These are phyloP conservation scores for Cordyceps pruinosa DNA, from an alignment of 2,329 filamentous ascomycete genomes.

Conservation along the genomic window DNA sequence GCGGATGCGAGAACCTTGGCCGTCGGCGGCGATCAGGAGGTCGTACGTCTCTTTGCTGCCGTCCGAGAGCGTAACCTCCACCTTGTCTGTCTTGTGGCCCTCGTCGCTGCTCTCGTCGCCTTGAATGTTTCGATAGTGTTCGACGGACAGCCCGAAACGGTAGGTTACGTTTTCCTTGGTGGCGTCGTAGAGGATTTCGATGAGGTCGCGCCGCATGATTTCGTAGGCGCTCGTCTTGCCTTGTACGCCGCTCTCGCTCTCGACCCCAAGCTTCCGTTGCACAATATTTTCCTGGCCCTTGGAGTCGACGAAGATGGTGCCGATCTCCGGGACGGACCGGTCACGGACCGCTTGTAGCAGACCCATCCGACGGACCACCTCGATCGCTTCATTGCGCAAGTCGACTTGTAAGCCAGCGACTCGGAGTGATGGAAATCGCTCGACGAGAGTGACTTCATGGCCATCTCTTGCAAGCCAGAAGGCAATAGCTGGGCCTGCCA, in stretches of 20 bases:
- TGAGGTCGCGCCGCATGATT: slow-evolving; percentile 51
- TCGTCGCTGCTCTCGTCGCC: slow-evolving; percentile 17
- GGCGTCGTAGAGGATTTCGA: slow-evolving; percentile 39
- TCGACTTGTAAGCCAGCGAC: slow-evolving; percentile 36
- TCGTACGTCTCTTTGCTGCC: slow-evolving; percentile 38
- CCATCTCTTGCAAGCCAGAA: slow-evolving; percentile 10
- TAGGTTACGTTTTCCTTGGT: slow-evolving; percentile 23
- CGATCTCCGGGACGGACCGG: slow-evolving; percentile 40
- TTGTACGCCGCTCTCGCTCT: slow-evolving; percentile 34
- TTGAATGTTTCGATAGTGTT: slow-evolving; percentile 21
- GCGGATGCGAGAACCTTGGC: slow-evolving; percentile 24
- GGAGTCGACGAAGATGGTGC: slow-evolving; percentile 38
- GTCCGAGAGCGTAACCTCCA: slow-evolving; percentile 31
- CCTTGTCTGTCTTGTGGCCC: slow-evolving; percentile 21
- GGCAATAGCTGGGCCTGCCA: slow-evolving; percentile 7
- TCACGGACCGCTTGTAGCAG: slow-evolving; percentile 28
- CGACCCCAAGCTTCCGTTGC: slow-evolving; percentile 23
- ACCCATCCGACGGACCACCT: slow-evolving; percentile 30
- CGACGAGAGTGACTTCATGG: slow-evolving; percentile 26
- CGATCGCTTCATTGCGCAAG: slow-evolving; percentile 32
- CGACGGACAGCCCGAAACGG: slow-evolving; percentile 25
- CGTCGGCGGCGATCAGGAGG: slow-evolving; percentile 49
- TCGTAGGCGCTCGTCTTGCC: slow-evolving; percentile 47
- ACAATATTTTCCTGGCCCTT: slow-evolving; percentile 21
- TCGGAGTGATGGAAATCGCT: slow-evolving; percentile 30